Evolutionary conservation across 208 protist species (phyloP), one percentile per base, ranked within the genome.

Genomic region (Trypanosoma cruzi): DNA sequence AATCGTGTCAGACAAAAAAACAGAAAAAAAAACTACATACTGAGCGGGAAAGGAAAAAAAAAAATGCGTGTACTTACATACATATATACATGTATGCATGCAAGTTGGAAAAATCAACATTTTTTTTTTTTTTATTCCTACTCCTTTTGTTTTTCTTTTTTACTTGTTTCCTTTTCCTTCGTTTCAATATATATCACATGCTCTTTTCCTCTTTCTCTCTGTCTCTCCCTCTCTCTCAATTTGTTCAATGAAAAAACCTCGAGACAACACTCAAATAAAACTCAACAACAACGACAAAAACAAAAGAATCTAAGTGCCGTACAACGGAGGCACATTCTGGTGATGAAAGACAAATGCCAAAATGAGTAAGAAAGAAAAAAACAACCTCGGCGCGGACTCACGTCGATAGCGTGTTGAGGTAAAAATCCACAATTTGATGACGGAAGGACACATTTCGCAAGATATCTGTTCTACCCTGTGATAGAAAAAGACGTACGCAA

Each of bases 341-440:
- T 49, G 44, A 49, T 5, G 44, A 49, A 49, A 20, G 28, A 49
- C 4, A 58, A 40, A 22, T 28, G 10, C 1, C n/a, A n/a, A n/a
- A n/a, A n/a, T n/a, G n/a, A n/a, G n/a, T n/a, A n/a, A n/a, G n/a
- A n/a, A n/a, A n/a, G n/a, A n/a, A n/a, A n/a, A 40, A 18, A 22
- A n/a, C 64, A 28, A 48, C 22, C 11, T 55, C 16, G 11, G 44
- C 44, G 20, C 44, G 3, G 11, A 6, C 11, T 20, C 16, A 49
- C 5, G 5, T 49, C 5, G 44, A 66, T 3, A 78, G 54, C 26
- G 46, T 71, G 48, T 92, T 79, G 11, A 94, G 54, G 79, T 91
- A 96, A 73, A 89, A 85, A 44, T 96, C 91, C 26, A 96, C 77
- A 13, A 96, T 70, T 64, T 96, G 91, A 48, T 91, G 84, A 16